Conservation (phyloP, 495 filamentous ascomycete species). For the Penicillium ochrochloron region DNA sequence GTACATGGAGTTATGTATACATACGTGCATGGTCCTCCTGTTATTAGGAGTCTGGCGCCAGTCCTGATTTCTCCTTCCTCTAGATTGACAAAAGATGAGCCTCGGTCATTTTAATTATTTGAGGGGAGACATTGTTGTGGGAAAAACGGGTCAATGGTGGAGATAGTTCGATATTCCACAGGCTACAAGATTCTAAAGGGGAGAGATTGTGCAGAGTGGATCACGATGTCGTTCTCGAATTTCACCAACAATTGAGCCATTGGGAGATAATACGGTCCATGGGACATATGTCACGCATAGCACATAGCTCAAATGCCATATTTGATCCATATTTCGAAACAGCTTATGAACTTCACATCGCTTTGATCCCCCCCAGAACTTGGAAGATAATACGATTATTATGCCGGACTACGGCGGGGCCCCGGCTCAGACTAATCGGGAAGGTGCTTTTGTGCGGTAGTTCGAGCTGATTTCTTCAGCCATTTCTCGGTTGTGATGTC, state of each 20-base stretch:
- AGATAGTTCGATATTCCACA: not conserved
- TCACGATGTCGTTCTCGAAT: not conserved
- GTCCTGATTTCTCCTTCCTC: not conserved
- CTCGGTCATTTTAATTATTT: not conserved
- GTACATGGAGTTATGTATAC: not conserved
- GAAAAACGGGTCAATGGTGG: not conserved
- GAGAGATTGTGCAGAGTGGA: not conserved
- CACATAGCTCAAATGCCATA: not conserved
- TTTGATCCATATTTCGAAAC: not conserved
- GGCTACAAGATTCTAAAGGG: not conserved
- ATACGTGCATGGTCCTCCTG: not conserved
- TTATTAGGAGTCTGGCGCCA: not conserved
- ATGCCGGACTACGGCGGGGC: conserved; percentile 4
- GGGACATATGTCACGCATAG: not conserved
- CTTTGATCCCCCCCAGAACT: no score
- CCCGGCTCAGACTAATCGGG: not conserved
- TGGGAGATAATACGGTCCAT: not conserved
- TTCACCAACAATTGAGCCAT: not conserved
- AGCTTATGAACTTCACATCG: not conserved
- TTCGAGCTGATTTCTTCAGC: not conserved
- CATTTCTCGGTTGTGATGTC: not conserved
- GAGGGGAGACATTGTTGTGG: not conserved
- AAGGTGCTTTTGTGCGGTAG: not conserved
- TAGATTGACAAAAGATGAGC: not conserved
- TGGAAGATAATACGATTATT: not conserved